Evolutionary conservation across 768 basidiomycete genomes (phyloP).

Genomic region (Floccularia luteovirens): DNA sequence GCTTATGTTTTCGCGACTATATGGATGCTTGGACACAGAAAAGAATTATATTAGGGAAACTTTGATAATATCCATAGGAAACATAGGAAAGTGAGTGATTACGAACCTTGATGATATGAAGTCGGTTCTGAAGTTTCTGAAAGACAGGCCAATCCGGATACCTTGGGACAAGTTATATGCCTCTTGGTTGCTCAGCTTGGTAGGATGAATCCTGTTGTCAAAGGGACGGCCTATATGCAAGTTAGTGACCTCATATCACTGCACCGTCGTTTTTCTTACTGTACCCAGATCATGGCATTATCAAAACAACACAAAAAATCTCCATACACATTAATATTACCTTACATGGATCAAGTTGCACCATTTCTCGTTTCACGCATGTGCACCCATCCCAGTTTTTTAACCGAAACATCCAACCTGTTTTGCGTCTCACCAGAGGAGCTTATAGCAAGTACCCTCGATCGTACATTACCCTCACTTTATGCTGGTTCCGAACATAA

Average conservation of each 20-base stretch:
- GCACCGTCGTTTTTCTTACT: background rate
- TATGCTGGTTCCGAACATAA: conserved; percentile 54
- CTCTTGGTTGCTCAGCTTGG: conserved; percentile 64
- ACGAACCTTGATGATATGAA: background rate
- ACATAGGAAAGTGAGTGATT: conserved; percentile 38
- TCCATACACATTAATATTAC: conserved; percentile 60
- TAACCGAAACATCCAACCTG: conserved; percentile 65
- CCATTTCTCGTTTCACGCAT: conserved; percentile 56
- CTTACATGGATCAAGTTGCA: conserved; percentile 61
- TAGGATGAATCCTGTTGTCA: conserved; percentile 59
- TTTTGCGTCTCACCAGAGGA: conserved; percentile 45
- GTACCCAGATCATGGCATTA: conserved; percentile 46
- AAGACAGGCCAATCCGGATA: conserved; percentile 41
- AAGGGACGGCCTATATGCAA: conserved; percentile 62
- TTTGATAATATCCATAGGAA: conserved; percentile 50
- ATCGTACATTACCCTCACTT: conserved; percentile 60
- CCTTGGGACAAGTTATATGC: conserved; percentile 52
- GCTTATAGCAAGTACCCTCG: conserved; percentile 59
- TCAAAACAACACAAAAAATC: conserved; percentile 52
- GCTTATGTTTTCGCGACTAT: conserved; percentile 34
- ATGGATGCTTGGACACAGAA: conserved; percentile 36
- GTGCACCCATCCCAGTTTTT: conserved; percentile 45
- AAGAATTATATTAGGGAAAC: conserved; percentile 55
- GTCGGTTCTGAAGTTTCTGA: background rate
- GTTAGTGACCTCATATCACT: conserved; percentile 24